Evolutionary conservation across 1,284 basidiomycete genomes (phyloP), one percentile per base, ranked within the genome.

Genomic region (Trametes pubescens): DNA sequence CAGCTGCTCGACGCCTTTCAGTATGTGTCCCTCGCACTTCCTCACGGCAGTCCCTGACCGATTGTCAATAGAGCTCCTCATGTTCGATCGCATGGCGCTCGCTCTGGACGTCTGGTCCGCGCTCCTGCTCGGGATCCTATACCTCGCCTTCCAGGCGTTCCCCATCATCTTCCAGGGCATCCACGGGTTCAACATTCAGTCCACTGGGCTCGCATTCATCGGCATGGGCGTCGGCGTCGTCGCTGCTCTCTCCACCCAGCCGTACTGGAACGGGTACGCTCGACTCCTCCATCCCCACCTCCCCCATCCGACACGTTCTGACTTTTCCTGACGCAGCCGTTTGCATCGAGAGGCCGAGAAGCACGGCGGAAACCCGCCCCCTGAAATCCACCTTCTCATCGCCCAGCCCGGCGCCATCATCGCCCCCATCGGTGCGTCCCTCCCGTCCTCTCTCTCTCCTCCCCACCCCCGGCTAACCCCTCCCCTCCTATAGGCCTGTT

Each of bases 81-180:
- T 85, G 0, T 85, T 82, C 46, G 92, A 95, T 67, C 82, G 85
- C 24, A 95, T 95, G 92, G 89, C 89, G 0, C 79, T 94, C 2
- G 77, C 90, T 8, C 79, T 95, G 73, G 86, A 84, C 72, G 77
- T 80, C 56, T 90, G 83, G 64, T 68, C 66, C 1, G 61, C 66
- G 6, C 38, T 68, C 11, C 60, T 93, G 24, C 85, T 94, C 10
- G 92, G 91, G 0, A 86, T 94, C 53, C 79, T 94, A 0, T 94
- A 94, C 74, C 82, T 92, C 3, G 84, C 88, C 16, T 93, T 93
- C 75, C 83, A 88, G 67, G 87, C 86, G 0, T 91, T 91, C 69
- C 88, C 88, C 0, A 83, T 91, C 64, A 89, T 93, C 29, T 93
- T 93, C 73, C 76, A 79, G 22, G 65, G 76, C 4, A 77, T 79